Evolutionary conservation across 108 stramenopile species (phyloP), one percentile per base, ranked within the genome.

Genomic region (Mayamaea pseudoterrestris): DNA sequence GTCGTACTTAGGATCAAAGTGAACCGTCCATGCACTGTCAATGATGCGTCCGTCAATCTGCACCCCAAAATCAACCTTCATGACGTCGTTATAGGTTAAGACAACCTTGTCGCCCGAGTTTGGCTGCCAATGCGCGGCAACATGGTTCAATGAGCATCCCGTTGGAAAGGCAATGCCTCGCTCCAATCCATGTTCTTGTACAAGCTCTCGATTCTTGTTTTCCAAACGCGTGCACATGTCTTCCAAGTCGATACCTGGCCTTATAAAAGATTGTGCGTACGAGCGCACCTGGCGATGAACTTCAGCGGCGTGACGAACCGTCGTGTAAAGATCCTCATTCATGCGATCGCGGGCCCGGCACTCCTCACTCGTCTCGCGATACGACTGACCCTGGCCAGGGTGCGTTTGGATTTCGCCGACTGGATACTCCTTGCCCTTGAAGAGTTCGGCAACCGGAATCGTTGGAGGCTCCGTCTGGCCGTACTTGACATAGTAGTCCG

Each of bases 31-130:
- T 0, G 98, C 98, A 63, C 90, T 90, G 58, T 99, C 98, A 53
- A 99, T 96, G 63, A 99, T 99, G 24, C 95, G 80, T 18, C 98
- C 98, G 47, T 97, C 95, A 43, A 99, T 89, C 59, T 99, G 98
- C 0, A 93, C 93, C 5, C 98, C 98, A 68, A 99, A 99, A 56
- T 99, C 98, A 1, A 99, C 65, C 71, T 96, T 96, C 90, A 93
- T 93, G 16, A 97, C 93, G 68, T 93, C 93, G 56, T 87, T 89
- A 51, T 90, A 83, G 16, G 47, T 31, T 26, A 99, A 63, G 8
- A 91, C 93, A 13, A 94, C 95, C 27, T 93, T 70, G 61, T 99
- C 98, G 0, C 98, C 98, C 14, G 47, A 24, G 58, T 99, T 99
- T 39, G 98, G 98, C 5, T 96, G 97, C 69, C 97, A 99, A 59